Evolutionary conservation across 331 rosid species (phyloP), one percentile per base, ranked within the genome.

Genomic region (Prunus yedoensis): DNA sequence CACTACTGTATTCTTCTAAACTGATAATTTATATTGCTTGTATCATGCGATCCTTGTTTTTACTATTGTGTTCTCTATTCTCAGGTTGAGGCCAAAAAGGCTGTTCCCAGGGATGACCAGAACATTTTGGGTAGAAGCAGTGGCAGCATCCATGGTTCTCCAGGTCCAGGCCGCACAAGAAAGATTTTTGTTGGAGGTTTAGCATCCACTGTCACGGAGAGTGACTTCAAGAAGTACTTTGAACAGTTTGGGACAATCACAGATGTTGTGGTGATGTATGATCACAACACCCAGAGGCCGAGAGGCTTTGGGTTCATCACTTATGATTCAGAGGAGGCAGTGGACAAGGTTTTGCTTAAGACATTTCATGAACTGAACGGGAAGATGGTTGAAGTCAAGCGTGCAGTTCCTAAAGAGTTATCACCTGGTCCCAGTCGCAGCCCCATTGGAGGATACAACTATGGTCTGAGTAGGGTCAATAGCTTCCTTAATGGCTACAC

Each of bases 21-120:
- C 28, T 78, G 73, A 53, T 69, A 41, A 68, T 67, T 59, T 46
- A 18, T 46, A 35, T 68, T 69, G 45, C 77, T 62, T 62, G 8
- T 70, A 56, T 68, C 17, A 6, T 66, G 66, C 66, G 75, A 74
- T 66, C 15, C 56, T 8, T n/a, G 45, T 57, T 66, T 60, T 82
- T 61, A 47, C 51, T 32, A 25, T 72, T 83, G 79, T 68, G 75
- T 43, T 66, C 53, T 79, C 66, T 85, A 73, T 85, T 25, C 21
- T 66, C 82, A 93, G 98, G 98, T 93, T 77, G 98, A 93, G 89
- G 98, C 98, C 0, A 93, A 93, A 83, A 93, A 89, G 87, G 98
- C 96, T 60, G 98, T 93, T 76, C 98, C 98, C 8, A 79, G 98
- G 81, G 98, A 93, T 77, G 98, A 93, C 78, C 98, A 89, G 77